phyloP scores from a whole-genome alignment of 164 flowering plant species.

The Aristolochia californica region DNA sequence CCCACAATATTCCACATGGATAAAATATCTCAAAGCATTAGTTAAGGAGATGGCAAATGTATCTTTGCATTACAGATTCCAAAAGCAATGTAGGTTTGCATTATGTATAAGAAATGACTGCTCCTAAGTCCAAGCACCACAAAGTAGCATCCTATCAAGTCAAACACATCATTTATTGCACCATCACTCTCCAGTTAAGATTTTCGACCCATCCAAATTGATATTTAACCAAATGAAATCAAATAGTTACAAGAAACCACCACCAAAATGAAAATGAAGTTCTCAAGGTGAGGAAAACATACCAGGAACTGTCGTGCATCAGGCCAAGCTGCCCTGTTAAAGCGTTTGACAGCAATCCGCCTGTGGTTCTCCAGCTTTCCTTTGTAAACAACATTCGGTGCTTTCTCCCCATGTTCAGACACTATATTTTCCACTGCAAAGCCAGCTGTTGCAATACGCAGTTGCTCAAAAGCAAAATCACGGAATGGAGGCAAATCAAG shows the following conservation, averaged over 20 bases:
- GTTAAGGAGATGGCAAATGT: too few species aligned
- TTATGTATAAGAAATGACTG: too few species aligned
- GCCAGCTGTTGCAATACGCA: slow-evolving; percentile 78
- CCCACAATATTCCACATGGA: too few species aligned
- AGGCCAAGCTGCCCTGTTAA: slow-evolving; percentile 86
- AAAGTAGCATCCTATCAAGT: too few species aligned
- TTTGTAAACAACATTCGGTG: slow-evolving; percentile 90
- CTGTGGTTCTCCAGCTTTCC: slow-evolving; percentile 73
- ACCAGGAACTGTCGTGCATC: slow-evolving; percentile 86
- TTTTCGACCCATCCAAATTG: too few species aligned
- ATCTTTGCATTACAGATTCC: too few species aligned
- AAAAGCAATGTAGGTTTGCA: too few species aligned
- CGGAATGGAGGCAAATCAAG: slow-evolving; percentile 49
- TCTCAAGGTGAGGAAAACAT: neutral
- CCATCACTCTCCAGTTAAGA: too few species aligned
- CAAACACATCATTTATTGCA: too few species aligned
- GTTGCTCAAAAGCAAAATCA: slow-evolving; percentile 64
- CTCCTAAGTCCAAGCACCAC: too few species aligned
- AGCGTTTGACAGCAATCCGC: slow-evolving; percentile 78
- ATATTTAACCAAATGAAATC: neutral
- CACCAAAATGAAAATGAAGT: neutral
- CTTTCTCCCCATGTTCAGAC: slow-evolving; percentile 95
- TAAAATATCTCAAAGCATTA: too few species aligned
- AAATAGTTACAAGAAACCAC: neutral
- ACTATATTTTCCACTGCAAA: slow-evolving; percentile 87